phyloP scores from a whole-genome alignment of 345 rosid genomes.

The Rhizophora apiculata region DNA sequence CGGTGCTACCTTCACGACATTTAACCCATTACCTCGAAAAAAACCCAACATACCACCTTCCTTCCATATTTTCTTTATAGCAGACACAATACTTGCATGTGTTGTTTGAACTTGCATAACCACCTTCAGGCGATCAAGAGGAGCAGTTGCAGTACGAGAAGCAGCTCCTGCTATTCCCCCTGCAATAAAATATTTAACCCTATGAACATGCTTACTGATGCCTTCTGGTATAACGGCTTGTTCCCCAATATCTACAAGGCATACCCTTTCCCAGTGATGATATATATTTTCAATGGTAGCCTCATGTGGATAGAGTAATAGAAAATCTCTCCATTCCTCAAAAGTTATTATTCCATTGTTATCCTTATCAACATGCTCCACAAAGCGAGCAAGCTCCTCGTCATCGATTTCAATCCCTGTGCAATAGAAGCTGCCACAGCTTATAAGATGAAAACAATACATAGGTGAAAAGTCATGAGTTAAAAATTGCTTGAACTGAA shows the following conservation, averaged over 20 bases:
- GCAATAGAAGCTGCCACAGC: constrained; percentile 25
- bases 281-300: constrained; percentile 90
- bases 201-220: constrained; percentile 69
- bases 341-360: constrained; percentile 85
- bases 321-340: constrained; percentile 96
- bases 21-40: constrained; percentile 80
- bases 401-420: constrained; percentile 65
- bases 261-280: constrained; percentile 81
- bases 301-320: constrained; percentile 85
- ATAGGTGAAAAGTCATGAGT: neutral
- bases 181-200: constrained; percentile 77
- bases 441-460: constrained; percentile 27
- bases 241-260: constrained; percentile 87
- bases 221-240: constrained; percentile 82
- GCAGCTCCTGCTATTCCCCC: constrained; percentile 93
- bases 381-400: constrained; percentile 81
- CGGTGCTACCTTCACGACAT: constrained; percentile 85
- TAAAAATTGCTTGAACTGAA: neutral
- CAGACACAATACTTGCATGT: constrained; percentile 52
- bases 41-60: constrained; percentile 59
- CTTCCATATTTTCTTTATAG: constrained; percentile 62
- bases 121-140: constrained; percentile 87
- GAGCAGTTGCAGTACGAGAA: constrained; percentile 88
- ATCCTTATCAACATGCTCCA: constrained; percentile 91
- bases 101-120: constrained; percentile 76